Base-by-base conservation (phyloP, 805 yeast species). In the Millerago galiae region DNA sequence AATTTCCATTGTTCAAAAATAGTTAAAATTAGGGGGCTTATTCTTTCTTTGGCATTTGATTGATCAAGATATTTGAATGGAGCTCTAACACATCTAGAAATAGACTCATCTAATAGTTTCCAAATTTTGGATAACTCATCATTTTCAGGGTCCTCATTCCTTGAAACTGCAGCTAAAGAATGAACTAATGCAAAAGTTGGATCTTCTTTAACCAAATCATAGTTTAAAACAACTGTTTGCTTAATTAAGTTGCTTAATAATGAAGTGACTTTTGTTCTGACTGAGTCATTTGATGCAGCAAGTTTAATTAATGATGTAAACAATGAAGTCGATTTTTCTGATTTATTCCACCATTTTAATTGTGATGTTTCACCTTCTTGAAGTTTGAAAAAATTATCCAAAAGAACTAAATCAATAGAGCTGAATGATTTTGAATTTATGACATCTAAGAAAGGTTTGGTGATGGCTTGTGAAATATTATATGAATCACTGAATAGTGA, bases 1-100 rank as follows among this genome's bases (percentile, higher is more conserved):
- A 71, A 85, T 40, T 70, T 67, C 61, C 83, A 73, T 56, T 89
- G 96, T 49, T 89, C 97, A 35, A 78, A 59, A 4, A 81, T 51
- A 0, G 81, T 71, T 12, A 77, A 66, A 2, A 72, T 50, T 39
- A 82, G 71, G 0, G 88, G 85, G 44, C 88, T 79, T 12, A 78
- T 52, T 25, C 55, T 52, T 0, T 51, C 45, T n/a, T 54, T 53
- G 1, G 49, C 43, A 25, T 58, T 61, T 3, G 77, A 69, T 40
- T 60, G 47, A 56, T 91, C 97, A 41, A 87, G 72, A 52, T 89
- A 91, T 56, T 85, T 88, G 63, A 83, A 93, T 0, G 98, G 97
- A 0, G 88, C 63, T 47, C 76, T 72, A 30, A 82, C 72, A 47
- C 81, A 71, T 48, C 96, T 72, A 1, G 87, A 69, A 26, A 88